Evolutionary conservation across 768 basidiomycete genomes (phyloP).

Genomic region (Boletus rex-veris): DNA sequence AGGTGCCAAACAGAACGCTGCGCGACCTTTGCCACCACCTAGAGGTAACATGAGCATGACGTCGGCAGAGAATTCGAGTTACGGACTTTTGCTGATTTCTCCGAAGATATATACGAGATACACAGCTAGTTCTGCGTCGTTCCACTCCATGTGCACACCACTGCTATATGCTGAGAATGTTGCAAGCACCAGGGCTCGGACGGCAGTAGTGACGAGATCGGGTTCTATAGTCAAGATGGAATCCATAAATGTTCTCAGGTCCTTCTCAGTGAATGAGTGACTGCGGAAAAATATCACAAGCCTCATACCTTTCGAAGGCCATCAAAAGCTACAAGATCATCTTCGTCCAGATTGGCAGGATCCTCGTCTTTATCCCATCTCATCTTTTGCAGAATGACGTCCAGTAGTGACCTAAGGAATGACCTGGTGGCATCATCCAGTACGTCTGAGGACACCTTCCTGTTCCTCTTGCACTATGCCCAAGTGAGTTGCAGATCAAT

Average conservation of each 20-base stretch:
- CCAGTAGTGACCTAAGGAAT: slow-evolving; percentile 75
- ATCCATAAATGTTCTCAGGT: slow-evolving; percentile 83
- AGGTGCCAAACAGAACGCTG: slow-evolving; percentile 81
- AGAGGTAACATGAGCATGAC: slow-evolving; percentile 4
- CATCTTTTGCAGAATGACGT: slow-evolving; percentile 81
- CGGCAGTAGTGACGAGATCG: slow-evolving; percentile 74
- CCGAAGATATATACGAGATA: slow-evolving; percentile 93
- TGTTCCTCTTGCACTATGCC: slow-evolving; percentile 74
- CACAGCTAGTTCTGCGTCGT: slow-evolving; percentile 90
- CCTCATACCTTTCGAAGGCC: slow-evolving; percentile 72
- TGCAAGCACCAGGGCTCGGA: slow-evolving; percentile 67
- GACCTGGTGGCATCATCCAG: slow-evolving; percentile 64
- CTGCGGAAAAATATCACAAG: not conserved
- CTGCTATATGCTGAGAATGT: slow-evolving; percentile 68
- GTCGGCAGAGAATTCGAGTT: not conserved
- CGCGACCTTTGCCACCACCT: slow-evolving; percentile 78
- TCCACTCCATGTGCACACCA: slow-evolving; percentile 73
- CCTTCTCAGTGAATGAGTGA: slow-evolving; percentile 45
- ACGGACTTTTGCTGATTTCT: slow-evolving; percentile 84
- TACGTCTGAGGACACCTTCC: slow-evolving; percentile 58
- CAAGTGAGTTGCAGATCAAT: slow-evolving; percentile 2
- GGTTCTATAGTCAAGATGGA: slow-evolving; percentile 83
- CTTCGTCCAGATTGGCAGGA: slow-evolving; percentile 83
- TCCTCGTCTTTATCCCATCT: slow-evolving; percentile 85
- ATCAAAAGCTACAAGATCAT: slow-evolving; percentile 80